phyloP scores from a whole-genome alignment of 1,139 yeast species.

The Tardiomyces digboiensis region DNA sequence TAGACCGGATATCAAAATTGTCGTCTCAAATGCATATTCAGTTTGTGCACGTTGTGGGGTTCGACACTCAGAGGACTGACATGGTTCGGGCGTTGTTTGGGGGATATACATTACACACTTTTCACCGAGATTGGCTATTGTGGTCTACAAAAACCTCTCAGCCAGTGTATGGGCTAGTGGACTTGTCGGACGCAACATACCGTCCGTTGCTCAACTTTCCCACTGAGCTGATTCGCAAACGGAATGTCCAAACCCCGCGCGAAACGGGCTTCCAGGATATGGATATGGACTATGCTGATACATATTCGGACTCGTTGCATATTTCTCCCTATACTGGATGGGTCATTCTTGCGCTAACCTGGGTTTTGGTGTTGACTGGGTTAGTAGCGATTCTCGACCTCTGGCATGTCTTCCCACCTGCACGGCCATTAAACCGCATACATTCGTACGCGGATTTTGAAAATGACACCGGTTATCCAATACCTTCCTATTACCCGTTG shows the following conservation, averaged over 20 bases:
- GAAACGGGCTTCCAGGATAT: neutral
- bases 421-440: neutral
- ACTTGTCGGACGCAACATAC: neutral
- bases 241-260: neutral
- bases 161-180: neutral
- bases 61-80: neutral
- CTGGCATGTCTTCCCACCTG: neutral
- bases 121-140: neutral
- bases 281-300: neutral
- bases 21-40: neutral
- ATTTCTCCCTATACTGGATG: neutral
- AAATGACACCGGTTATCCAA: constrained; percentile 28
- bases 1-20: neutral
- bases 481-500: constrained; percentile 38
- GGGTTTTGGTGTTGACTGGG: neutral
- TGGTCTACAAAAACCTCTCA: neutral
- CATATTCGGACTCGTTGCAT: neutral
- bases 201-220: neutral
- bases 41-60: neutral
- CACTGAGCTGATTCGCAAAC: neutral
- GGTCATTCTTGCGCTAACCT: neutral
- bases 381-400: neutral
- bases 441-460: constrained; percentile 11
- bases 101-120: neutral
- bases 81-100: neutral